Conservation (phyloP, 495 filamentous ascomycete genomes). For the Neurospora sublineolata region DNA sequence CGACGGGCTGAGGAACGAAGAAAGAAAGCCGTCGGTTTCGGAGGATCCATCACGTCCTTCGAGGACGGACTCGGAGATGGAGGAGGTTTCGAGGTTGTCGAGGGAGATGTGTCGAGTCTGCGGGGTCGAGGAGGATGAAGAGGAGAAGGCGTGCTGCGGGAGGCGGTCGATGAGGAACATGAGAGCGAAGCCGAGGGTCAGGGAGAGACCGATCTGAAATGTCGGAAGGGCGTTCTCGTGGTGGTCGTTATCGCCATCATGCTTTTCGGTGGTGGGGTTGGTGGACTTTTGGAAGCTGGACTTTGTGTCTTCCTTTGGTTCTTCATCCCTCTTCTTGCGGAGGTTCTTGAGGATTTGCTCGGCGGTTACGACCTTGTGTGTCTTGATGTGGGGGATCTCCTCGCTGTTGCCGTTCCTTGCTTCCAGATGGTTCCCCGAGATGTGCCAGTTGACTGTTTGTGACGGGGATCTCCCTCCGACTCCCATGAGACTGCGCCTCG, state of each 20-base stretch:
- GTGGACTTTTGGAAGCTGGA: not conserved
- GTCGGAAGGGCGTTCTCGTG: slow-evolving; percentile 35
- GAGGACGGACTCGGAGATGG: slow-evolving; percentile 11
- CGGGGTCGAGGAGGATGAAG: slow-evolving; percentile 41
- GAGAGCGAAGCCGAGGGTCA: slow-evolving; percentile 82
- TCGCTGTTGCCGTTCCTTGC: not conserved
- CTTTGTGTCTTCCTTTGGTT: not conserved
- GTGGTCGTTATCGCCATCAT: slow-evolving; percentile 10
- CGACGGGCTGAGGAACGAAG: slow-evolving; percentile 32
- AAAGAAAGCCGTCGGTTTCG: slow-evolving; percentile 37
- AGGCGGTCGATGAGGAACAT: slow-evolving; percentile 95
- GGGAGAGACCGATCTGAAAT: slow-evolving; percentile 65
- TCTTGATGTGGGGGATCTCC: not conserved
- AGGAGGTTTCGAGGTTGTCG: slow-evolving; percentile 53
- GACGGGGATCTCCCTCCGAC: not conserved
- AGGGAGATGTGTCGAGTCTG: slow-evolving; percentile 62
- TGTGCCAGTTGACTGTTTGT: not conserved
- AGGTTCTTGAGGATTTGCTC: not conserved
- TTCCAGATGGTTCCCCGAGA: not conserved
- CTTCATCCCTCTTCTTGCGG: not conserved
- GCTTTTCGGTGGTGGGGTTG: slow-evolving; percentile 1
- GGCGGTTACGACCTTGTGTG: not conserved
- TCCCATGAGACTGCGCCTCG: not conserved
- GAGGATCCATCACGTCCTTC: slow-evolving; percentile 26
- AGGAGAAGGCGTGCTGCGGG: slow-evolving; percentile 55